Percentiles rank a stretch among this genome's conserved stretches.
Evolutionary conservation across 495 filamentous ascomycete genomes (phyloP).

Genomic region (Cercophora scortea): DNA sequence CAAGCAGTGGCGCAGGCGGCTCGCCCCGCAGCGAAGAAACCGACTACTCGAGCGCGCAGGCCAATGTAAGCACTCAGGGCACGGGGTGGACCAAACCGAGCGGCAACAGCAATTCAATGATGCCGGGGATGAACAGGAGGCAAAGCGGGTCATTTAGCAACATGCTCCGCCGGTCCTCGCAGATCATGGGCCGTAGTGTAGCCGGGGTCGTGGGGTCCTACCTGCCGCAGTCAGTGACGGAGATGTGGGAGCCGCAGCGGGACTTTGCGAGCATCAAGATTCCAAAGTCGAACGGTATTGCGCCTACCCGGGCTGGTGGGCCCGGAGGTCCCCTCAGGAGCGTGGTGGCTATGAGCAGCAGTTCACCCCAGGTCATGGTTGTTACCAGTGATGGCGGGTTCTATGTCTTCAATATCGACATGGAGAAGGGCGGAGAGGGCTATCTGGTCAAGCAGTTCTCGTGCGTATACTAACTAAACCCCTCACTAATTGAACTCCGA

Average conservation of each 20-base stretch:
- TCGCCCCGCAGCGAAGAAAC: slow-evolving; percentile 36
- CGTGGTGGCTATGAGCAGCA: slow-evolving; percentile 92
- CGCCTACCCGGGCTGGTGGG: slow-evolving; percentile 3
- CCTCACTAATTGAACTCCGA: no score
- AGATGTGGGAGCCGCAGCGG: slow-evolving; percentile 93
- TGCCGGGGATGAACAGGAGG: slow-evolving; percentile 18
- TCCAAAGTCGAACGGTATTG: slow-evolving; percentile 45
- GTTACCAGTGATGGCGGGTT: slow-evolving; percentile 93
- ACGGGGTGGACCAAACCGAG: not conserved
- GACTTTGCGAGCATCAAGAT: slow-evolving; percentile 97
- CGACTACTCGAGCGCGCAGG: slow-evolving; percentile 10
- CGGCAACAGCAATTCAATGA: not conserved
- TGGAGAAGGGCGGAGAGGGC: slow-evolving; percentile 94
- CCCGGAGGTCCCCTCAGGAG: slow-evolving; percentile 47
- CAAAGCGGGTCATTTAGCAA: slow-evolving; percentile 67
- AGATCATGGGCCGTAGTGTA: slow-evolving; percentile 84
- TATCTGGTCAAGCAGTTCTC: slow-evolving; percentile 82
- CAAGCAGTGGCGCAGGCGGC: slow-evolving; percentile 30
- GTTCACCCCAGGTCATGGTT: slow-evolving; percentile 91
- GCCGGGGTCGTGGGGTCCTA: slow-evolving; percentile 87
- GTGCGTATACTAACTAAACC: slow-evolving; percentile 47
- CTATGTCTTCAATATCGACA: slow-evolving; percentile 89
- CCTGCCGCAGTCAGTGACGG: slow-evolving; percentile 80
- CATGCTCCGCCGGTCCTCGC: slow-evolving; percentile 92
- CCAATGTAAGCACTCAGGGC: not conserved